Conservation (phyloP, 352 stramenopile genomes). For the Pythium graminicola region DNA sequence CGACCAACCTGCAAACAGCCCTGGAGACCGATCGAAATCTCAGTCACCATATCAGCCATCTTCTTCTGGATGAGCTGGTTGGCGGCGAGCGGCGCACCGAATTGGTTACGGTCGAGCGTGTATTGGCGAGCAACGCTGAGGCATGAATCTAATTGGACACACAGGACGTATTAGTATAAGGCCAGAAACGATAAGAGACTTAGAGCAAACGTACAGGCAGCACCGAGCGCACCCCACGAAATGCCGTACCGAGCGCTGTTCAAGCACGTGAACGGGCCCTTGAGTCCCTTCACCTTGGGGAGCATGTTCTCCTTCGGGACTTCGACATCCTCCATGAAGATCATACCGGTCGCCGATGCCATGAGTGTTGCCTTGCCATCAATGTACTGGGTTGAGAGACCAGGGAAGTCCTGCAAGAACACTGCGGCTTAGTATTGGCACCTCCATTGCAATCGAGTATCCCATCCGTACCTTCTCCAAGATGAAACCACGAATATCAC, state of each 20-base stretch:
- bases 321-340: constrained; percentile 96
- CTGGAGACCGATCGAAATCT: constrained; percentile 93
- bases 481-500: constrained; percentile 93
- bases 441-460: not conserved
- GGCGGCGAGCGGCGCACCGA: constrained; percentile 93
- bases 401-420: constrained; percentile 85
- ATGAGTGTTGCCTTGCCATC: constrained; percentile 95
- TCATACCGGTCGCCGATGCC: constrained; percentile 95
- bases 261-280: constrained; percentile 96
- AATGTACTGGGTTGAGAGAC: constrained; percentile 93
- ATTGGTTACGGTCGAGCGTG: constrained; percentile 93
- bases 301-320: constrained; percentile 94
- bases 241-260: constrained; percentile 98
- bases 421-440: not conserved
- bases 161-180: not conserved
- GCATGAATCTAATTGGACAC: constrained; percentile 84
- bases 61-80: constrained; percentile 99
- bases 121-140: constrained; percentile 92
- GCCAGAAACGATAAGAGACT: not conserved
- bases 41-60: constrained; percentile 95
- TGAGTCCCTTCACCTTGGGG: constrained; percentile 80
- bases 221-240: constrained; percentile 94
- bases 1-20: constrained; percentile 88
- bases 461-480: constrained; percentile 77
- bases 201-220: constrained; percentile 61